Base-by-base conservation (phyloP, 257 asterid species). In the Solanum gracilifrons region DNA sequence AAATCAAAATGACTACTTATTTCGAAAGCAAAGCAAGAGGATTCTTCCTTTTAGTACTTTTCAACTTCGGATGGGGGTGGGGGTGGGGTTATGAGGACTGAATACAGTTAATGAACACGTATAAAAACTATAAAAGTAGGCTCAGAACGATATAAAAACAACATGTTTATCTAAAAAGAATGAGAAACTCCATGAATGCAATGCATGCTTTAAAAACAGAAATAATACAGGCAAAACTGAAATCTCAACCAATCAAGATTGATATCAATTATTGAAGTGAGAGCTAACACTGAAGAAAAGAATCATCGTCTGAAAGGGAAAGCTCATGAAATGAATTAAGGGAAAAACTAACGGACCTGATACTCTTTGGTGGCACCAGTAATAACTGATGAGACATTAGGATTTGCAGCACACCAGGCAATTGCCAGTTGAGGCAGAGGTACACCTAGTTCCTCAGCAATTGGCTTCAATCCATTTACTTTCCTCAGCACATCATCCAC, bases 351-450 rank as follows among this genome's bases (percentile, higher is more conserved):
- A 77, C 60, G 85, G 88, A 97, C 99, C 99, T 97, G 99, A 87
- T 92, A 80, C 89, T 92, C 95, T 92, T 94, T 97, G 90, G 98
- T 97, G 88, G 99, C 98, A 62, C 99, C 99, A 32, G 99, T 97
- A 88, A 97, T 96, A 87, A 97, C 99, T 7, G 99, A 93, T 29
- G 99, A 95, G 83, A 97, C 99, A 86, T 97, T 93, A 31, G 99
- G 99, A 91, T 97, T 97, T 39, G 97, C 88, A 89, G 99, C 99
- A 91, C 99, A 97, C 99, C 99, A 97, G 18, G 99, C 99, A 88
- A 97, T 94, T 29, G 99, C 98, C 73, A 97, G 97, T 90, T 96
- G 99, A 80, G 99, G 89, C 55, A 96, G 88, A 90, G 98, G 90
- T 89, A 96, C 99, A 3, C 95, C 99, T 29, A 96, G 92, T 90